These are phyloP conservation scores for Alloteropsis semialata DNA, from an alignment of 176 grass and related monocot species.

Conservation along the genomic window DNA sequence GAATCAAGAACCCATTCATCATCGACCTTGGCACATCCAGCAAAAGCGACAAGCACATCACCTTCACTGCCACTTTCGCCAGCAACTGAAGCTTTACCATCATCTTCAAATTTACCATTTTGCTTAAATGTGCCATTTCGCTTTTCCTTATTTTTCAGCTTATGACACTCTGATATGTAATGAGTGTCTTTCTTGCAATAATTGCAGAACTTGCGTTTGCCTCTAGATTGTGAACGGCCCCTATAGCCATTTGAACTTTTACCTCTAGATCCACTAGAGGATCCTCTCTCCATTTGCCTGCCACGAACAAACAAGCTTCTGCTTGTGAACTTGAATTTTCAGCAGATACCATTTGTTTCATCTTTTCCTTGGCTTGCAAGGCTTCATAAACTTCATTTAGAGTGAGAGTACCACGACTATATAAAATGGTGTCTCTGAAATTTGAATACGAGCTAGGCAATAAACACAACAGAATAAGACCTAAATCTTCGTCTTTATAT, in stretches of 20 bases:
- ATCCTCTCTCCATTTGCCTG: background rate
- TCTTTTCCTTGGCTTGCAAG: background rate
- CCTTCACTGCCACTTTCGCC: background rate
- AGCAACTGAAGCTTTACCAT: background rate
- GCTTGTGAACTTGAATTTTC: background rate
- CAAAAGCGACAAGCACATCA: background rate
- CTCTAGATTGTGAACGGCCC: background rate
- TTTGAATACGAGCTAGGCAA: background rate
- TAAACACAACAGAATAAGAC: background rate
- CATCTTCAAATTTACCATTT: background rate
- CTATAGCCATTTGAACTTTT: background rate
- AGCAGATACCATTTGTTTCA: background rate
- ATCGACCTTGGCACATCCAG: background rate
- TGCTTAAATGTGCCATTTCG: background rate
- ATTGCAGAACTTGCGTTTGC: background rate
- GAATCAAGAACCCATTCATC: constrained; percentile 19
- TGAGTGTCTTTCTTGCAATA: constrained; percentile 21
- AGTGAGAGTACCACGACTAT: background rate
- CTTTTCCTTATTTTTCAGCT: constrained; percentile 20
- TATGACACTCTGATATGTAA: background rate
- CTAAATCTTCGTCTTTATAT: constrained; percentile 9
- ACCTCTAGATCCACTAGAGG: background rate
- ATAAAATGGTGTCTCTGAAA: background rate
- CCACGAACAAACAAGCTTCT: background rate
- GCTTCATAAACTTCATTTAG: constrained; percentile 18